A percentile compares a stretch with the other conserved stretches of the same genome.
phyloP scores from a whole-genome alignment of 257 asterid genomes.

The Solanum pinnatisectum region DNA sequence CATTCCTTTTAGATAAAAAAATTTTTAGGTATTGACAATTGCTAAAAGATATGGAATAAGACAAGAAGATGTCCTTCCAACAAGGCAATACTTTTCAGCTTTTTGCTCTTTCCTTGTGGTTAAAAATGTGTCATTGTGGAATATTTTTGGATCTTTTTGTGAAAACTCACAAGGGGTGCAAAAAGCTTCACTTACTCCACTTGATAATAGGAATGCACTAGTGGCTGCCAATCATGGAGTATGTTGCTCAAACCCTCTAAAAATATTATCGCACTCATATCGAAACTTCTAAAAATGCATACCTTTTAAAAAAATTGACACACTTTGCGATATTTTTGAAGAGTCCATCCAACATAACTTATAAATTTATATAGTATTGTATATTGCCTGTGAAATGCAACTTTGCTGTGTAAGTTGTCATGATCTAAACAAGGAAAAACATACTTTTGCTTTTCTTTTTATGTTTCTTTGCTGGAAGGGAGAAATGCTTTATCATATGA shows the following conservation, averaged over 20 bases:
- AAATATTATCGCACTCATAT: neutral
- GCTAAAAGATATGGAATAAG: conserved; percentile 1
- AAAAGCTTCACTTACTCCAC: neutral
- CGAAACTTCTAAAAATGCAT: no score
- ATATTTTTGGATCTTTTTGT: neutral
- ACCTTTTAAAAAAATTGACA: neutral
- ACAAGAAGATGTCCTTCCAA: conserved; percentile 9
- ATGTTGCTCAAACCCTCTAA: neutral
- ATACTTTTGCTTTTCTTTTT: neutral
- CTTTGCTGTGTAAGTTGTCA: neutral
- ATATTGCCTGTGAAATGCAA: neutral
- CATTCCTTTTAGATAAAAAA: neutral
- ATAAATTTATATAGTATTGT: neutral
- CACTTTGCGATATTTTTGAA: neutral
- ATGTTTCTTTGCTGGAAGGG: neutral
- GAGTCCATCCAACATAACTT: neutral
- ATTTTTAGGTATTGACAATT: neutral
- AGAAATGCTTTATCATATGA: neutral
- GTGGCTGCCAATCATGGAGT: neutral
- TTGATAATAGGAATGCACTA: neutral
- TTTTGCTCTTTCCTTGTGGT: neutral
- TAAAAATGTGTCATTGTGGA: neutral
- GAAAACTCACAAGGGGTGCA: neutral
- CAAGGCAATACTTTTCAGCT: neutral
- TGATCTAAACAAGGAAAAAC: neutral